Base-by-base conservation (phyloP, 805 yeast species). In the Barnettozyma populi region DNA sequence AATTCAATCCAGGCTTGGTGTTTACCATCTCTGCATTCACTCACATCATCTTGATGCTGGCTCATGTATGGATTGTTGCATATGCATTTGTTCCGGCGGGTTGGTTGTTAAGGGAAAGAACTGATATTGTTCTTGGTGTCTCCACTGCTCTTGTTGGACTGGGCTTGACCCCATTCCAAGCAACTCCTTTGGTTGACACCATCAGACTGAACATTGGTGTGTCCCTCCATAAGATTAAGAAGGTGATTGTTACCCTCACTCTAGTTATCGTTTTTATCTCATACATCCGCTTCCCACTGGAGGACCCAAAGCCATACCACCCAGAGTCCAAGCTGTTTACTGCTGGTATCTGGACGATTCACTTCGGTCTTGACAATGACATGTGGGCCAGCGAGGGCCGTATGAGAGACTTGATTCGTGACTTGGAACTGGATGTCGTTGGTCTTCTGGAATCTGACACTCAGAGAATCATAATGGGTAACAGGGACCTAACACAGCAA, bases 1-100 rank as follows among this genome's bases (percentile, higher is more conserved):
- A 76, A 14, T 75, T 76, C 62, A 68, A 76, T 49, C 79, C 86
- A 23, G 82, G 84, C 2, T 56, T 74, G 20, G 64, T 80, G 1
- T 79, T 82, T 57, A 66, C 72, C 4, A 48, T 76, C 2, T 75
- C 78, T 0, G 76, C 78, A 48, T 59, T 80, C 6, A 54, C 78
- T 40, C 68, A 76, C 52, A 70, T 82, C 44, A 42, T 84, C 4
- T 62, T 87, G 34, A 73, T 84, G 23, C 72, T 94, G 52, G 95
- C 86, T 5, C 92, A 90, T 65, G 95, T 92, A 44, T 92, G 98
- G 98, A 84, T 86, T 38, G 98, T 94, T 41, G 99, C 99, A 0
- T 94, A 94, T 66, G 98, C 99, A 0, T 94, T 94, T 69, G 99
- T 94, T 41, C 99, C 99, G 10, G 90, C 88, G 51, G 99, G 99